phyloP scores from a whole-genome alignment of 331 rosid genomes.

The Stylosanthes scabra region DNA sequence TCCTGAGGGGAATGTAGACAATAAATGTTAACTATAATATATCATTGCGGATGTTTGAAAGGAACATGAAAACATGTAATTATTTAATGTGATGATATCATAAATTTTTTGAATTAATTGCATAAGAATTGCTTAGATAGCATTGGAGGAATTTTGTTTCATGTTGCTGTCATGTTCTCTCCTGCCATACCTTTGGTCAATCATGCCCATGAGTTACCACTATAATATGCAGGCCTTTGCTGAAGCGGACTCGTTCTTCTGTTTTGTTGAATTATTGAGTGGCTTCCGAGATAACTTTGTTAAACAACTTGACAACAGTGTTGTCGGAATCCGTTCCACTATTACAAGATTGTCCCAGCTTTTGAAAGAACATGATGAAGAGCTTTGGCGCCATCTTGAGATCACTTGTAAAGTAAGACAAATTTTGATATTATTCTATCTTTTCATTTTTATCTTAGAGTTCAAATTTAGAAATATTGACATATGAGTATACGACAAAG shows the following conservation, averaged over 20 bases:
- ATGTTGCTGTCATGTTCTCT: conserved; percentile 7
- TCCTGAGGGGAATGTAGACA: conserved; percentile 11
- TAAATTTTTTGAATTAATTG: conserved; percentile 8
- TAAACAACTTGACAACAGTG: conserved; percentile 98
- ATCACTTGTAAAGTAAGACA: conserved; percentile 87
- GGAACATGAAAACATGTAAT: conserved; percentile 4
- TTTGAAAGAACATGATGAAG: conserved; percentile 95
- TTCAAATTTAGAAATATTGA: conserved; percentile 18
- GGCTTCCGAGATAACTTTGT: conserved; percentile 97
- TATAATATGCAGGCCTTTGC: conserved; percentile 74
- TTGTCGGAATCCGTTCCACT: conserved; percentile 98
- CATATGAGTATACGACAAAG: no score
- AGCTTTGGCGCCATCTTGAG: conserved; percentile 99
- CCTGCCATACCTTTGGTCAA: conserved; percentile 16
- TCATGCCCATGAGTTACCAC: conserved; percentile 45
- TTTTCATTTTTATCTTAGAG: neutral
- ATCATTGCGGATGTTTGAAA: neutral
- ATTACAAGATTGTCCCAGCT: conserved; percentile 89
- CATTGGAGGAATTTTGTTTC: conserved; percentile 16
- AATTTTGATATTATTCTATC: conserved; percentile 18
- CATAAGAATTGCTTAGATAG: neutral
- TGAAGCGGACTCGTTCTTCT: conserved; percentile 98
- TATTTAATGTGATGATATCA: conserved; percentile 30
- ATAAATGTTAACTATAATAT: conserved; percentile 16
- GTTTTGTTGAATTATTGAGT: conserved; percentile 96